These are phyloP conservation scores for Penicillium sp. DNA, from an alignment of 2,329 filamentous ascomycete genomes.

Conservation along the genomic window DNA sequence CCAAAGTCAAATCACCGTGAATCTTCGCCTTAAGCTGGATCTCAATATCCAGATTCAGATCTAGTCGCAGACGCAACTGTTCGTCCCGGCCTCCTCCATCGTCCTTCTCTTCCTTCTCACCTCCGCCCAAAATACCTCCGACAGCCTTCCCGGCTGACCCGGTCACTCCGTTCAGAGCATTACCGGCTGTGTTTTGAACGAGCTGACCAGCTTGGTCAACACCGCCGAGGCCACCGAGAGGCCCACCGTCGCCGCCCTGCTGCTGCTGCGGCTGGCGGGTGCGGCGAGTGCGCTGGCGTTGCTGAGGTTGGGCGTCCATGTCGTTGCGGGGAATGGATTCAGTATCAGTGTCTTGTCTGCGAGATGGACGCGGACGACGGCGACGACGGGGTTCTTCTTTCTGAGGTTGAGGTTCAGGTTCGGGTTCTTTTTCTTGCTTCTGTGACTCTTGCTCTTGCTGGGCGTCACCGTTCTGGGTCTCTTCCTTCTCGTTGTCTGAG, in stretches of 20 bases:
- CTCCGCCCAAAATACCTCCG: constrained; percentile 41
- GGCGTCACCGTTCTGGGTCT: constrained; percentile 23
- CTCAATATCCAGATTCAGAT: constrained; percentile 80
- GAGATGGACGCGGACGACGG: constrained; percentile 22
- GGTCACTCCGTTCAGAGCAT: constrained; percentile 49
- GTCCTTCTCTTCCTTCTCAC: constrained; percentile 45
- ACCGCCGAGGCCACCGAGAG: constrained; percentile 54
- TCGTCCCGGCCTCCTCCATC: constrained; percentile 59
- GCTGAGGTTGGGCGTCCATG: constrained; percentile 52
- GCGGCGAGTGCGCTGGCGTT: constrained; percentile 59
- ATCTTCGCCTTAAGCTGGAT: constrained; percentile 85
- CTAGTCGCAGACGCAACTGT: constrained; percentile 72
- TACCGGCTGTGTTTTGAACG: constrained; percentile 53
- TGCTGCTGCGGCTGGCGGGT: constrained; percentile 57
- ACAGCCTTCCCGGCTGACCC: constrained; percentile 48
- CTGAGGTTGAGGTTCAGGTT: constrained; percentile 49
- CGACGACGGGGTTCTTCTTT: constrained; percentile 47
- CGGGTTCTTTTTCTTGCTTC: constrained; percentile 31
- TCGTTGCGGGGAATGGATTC: constrained; percentile 61
- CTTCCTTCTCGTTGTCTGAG: constrained; percentile 45
- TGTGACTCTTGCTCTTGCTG: constrained; percentile 39
- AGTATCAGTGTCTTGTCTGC: constrained; percentile 48
- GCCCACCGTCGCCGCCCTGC: constrained; percentile 48
- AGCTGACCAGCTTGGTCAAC: constrained; percentile 63
- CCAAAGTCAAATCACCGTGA: constrained; percentile 79